These are phyloP conservation scores for Cicer judaicum DNA, from an alignment of 306 rosid species.

Conservation along the genomic window DNA sequence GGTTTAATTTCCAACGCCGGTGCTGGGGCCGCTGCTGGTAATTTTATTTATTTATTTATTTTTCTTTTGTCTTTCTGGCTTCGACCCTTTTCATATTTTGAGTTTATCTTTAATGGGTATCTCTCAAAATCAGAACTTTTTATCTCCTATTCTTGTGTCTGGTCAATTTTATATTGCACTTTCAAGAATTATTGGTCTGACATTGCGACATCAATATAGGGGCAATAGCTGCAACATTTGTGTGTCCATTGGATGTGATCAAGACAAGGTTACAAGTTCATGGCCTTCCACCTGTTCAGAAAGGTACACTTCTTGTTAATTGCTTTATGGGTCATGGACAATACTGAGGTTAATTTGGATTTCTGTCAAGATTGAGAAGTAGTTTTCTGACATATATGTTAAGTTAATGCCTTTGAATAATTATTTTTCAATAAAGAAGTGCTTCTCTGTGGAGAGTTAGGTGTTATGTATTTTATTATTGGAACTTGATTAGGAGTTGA, in stretches of 20 bases:
- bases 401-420: not conserved
- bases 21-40: constrained; percentile 94
- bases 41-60: constrained; percentile 7
- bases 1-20: constrained; percentile 69
- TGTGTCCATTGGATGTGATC: constrained; percentile 97
- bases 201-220: constrained; percentile 53
- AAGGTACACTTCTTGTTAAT: constrained; percentile 55
- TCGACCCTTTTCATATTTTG: constrained; percentile 10
- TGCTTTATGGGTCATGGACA: constrained; percentile 11
- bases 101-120: constrained; percentile 46
- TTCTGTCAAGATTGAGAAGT: constrained; percentile 8
- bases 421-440: not conserved
- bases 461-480: constrained; percentile 21
- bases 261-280: constrained; percentile 97
- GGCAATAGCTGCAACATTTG: constrained; percentile 90
- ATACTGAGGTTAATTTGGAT: constrained; percentile 32
- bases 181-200: not conserved
- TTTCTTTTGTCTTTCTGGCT: not conserved
- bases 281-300: constrained; percentile 78
- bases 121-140: constrained; percentile 28
- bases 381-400: not conserved
- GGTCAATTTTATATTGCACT: not conserved
- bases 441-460: constrained; percentile 15
- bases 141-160: not conserved
- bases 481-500: not conserved